These are phyloP conservation scores for Paracoccidioides lutzii DNA, from an alignment of 2,329 filamentous ascomycete species.

Conservation along the genomic window DNA sequence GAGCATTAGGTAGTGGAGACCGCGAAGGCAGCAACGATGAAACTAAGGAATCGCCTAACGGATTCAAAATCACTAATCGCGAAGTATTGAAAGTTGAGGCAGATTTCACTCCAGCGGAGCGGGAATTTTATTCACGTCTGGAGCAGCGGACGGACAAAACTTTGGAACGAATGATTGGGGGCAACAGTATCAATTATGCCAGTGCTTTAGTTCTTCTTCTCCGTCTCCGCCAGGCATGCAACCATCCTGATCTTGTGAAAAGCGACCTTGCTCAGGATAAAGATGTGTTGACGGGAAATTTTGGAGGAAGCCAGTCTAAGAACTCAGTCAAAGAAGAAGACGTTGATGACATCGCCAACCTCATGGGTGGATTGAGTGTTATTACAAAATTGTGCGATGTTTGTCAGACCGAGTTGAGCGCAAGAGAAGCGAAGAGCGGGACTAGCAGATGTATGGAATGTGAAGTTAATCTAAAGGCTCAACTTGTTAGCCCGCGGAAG, in stretches of 20 bases:
- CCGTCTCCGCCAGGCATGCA: constrained; percentile 81
- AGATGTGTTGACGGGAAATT: constrained; percentile 61
- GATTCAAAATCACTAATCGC: constrained; percentile 83
- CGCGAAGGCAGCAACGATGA: constrained; percentile 37
- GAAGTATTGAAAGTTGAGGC: constrained; percentile 72
- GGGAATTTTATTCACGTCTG: constrained; percentile 71
- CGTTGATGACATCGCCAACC: constrained; percentile 69
- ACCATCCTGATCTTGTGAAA: constrained; percentile 80
- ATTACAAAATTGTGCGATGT: constrained; percentile 68
- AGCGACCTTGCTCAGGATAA: constrained; percentile 77
- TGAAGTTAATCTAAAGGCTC: constrained; percentile 56
- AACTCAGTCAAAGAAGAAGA: constrained; percentile 44
- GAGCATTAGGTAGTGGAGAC: constrained; percentile 61
- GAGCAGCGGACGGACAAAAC: constrained; percentile 76
- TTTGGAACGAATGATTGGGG: constrained; percentile 77
- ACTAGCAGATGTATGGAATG: constrained; percentile 59
- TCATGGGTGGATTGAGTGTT: constrained; percentile 75
- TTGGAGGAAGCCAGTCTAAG: constrained; percentile 37
- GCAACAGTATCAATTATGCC: constrained; percentile 71
- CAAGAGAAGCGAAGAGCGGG: constrained; percentile 41
- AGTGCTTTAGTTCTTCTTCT: constrained; percentile 87
- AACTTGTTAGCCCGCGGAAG: constrained; percentile 30
- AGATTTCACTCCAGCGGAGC: constrained; percentile 66
- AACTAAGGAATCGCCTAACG: constrained; percentile 43
- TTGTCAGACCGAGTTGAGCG: constrained; percentile 57